Base-by-base conservation (phyloP, 495 filamentous ascomycete genomes). In the Amniculicola lignicola region DNA sequence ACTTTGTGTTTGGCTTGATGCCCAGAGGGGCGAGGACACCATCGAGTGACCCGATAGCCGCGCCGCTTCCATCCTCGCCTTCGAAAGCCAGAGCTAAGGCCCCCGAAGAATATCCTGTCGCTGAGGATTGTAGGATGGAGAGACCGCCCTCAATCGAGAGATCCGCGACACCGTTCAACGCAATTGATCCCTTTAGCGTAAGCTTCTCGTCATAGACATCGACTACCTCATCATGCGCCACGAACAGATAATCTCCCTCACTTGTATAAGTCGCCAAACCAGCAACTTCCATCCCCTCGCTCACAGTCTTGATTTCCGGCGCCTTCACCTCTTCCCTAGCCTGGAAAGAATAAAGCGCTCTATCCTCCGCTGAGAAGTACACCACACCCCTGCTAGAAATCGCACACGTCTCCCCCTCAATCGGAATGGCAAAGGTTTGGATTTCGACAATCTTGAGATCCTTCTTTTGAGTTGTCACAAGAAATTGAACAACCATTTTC, bases 311-410 rank as follows among this genome's bases (percentile, higher is more conserved):
- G 21, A 50, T 50, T 12, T 25, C 12, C 3, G 46, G 46, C 9
- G 46, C 29, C 14, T 18, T 10, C 3, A 33, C 38, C 2, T 3
- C 4, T 19, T 50, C 31, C 6, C 16, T n/a, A 9, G 46, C 46
- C 33, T 23, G 12, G 31, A 50, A 50, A 14, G 46, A 36, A 21
- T 50, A 50, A 4, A 50, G 19, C 16, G 46, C 4, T 14, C 38
- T 9, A 14, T 38, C 29, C n/a, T 50, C 46, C n/a, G n/a, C 21
- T 4, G 44, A 48, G 33, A 50, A 50, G 46, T 37, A 50, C 2
- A 50, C 46, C 6, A 19, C 6, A 4, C 46, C 46, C 3, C 4
- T 24, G 4, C 19, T 21, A 3, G 31, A 7, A n/a, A 50, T 33
- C 5, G 46, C 33, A 19, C 46, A 50, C 4, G 7, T 38, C 46